Percentiles rank a stretch among this genome's conserved stretches.
These are phyloP conservation scores for Zygosaccharomyces sapae DNA, from an alignment of 1,139 yeast genomes.

Conservation along the genomic window DNA sequence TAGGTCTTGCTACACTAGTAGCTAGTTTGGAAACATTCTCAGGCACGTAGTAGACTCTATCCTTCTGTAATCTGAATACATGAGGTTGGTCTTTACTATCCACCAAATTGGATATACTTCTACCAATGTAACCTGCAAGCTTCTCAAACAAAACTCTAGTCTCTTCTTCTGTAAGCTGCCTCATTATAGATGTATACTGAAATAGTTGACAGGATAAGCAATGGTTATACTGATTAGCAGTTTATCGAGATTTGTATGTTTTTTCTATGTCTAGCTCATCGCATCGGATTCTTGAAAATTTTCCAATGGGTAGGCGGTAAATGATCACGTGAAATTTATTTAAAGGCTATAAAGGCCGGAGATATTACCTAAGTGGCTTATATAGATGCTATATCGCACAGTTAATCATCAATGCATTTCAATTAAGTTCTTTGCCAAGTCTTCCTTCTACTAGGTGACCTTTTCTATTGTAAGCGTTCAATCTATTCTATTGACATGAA, in stretches of 20 bases:
- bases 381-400: not conserved
- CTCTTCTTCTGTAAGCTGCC: conserved; percentile 95
- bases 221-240: not conserved
- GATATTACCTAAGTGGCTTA: not conserved
- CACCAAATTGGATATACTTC: conserved; percentile 83
- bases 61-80: conserved; percentile 93
- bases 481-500: not conserved
- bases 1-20: conserved; percentile 81
- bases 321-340: not conserved
- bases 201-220: not conserved
- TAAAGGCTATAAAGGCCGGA: not conserved
- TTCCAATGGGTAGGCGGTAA: conserved; percentile 9
- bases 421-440: not conserved
- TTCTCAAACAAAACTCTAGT: conserved; percentile 94
- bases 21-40: conserved; percentile 83
- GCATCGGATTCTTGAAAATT: conserved; percentile 14
- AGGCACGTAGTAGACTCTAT: conserved; percentile 87
- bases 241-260: not conserved
- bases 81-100: conserved; percentile 89
- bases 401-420: not conserved
- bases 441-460: not conserved
- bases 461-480: not conserved
- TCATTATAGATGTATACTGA: conserved; percentile 46
- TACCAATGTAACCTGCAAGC: conserved; percentile 91
- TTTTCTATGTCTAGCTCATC: conserved; percentile 17